Evolutionary conservation across 148 eudicot genomes (phyloP).

Genomic region (Hydrangea macrophylla): DNA sequence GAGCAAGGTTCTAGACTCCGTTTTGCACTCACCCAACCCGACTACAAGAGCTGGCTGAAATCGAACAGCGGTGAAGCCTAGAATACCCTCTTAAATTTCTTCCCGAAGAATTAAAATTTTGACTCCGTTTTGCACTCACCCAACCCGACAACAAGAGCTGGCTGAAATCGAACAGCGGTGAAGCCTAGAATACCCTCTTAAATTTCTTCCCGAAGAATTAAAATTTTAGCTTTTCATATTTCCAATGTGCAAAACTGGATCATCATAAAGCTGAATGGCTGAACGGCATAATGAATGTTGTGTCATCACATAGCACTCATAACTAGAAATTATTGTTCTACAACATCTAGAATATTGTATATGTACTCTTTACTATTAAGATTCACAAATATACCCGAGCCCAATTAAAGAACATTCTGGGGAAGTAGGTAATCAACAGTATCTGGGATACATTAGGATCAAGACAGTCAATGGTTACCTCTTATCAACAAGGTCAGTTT

Average conservation of each 20-base stretch:
- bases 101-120: not conserved
- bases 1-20: not conserved
- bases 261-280: not conserved
- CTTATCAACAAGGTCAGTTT: conserved; percentile 54
- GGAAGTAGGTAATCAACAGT: not conserved
- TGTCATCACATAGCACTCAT: not conserved
- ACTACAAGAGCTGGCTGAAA: not conserved
- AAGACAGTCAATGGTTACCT: conserved; percentile 23
- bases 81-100: not conserved
- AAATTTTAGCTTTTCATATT: not conserved
- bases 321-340: not conserved
- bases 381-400: too few species aligned
- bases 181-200: not conserved
- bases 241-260: not conserved
- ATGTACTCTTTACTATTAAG: not conserved
- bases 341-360: not conserved
- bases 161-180: not conserved
- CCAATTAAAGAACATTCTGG: not conserved
- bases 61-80: not conserved
- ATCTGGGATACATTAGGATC: not conserved
- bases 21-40: not conserved
- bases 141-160: not conserved
- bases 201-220: not conserved
- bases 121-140: not conserved
- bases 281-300: not conserved